Evolutionary conservation across 2,329 filamentous ascomycete genomes (phyloP), one percentile per base, ranked within the genome.

Genomic region (Falciphora oryzae): DNA sequence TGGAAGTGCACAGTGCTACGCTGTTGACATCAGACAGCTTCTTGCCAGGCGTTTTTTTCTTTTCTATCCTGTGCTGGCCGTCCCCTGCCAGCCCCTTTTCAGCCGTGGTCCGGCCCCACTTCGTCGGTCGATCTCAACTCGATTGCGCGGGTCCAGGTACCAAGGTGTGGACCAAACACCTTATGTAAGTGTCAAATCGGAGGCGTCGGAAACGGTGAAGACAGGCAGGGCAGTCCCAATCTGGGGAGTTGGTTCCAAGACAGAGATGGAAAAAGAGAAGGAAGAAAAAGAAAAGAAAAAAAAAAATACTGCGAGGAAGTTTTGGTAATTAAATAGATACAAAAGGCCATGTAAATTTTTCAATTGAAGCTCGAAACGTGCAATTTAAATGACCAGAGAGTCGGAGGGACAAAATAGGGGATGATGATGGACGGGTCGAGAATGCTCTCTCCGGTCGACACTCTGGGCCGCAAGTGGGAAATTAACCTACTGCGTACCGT

Each of bases 71-170:
- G 29, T 32, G 57, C 58, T 3, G 31, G 14, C 58, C 5, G 58
- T 31, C 28, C 28, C n/a, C 28, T 31, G 28, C 31, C 58, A 60
- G 58, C 29, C 58, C 58, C 29, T 60, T 60, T 35, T 32, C 58
- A 60, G 22, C 22, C 44, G 44, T n/a, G 44, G 44, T 29, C 18
- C 35, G 38, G 31, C 22, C 13, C 58, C 58, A 35, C 28, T 60
- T 35, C 13, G 13, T 31, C 44, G 44, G 44, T n/a, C 44, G 44
- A 50, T 50, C 44, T n/a, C 14, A 50, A 10, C 44, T 53, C 14
- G 44, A 22, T 2, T 53, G 44, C 44, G 44, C 44, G 22, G 44
- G 22, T 53, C 44, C 44, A 53, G 44, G 44, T n/a, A n/a, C 44
- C 44, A n/a, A 22, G 22, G 44, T 53, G 44, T 22, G 44, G 44